Evolutionary conservation across 1,284 basidiomycete species (phyloP).

Genomic region (Apiotrichum veenhuisii): DNA sequence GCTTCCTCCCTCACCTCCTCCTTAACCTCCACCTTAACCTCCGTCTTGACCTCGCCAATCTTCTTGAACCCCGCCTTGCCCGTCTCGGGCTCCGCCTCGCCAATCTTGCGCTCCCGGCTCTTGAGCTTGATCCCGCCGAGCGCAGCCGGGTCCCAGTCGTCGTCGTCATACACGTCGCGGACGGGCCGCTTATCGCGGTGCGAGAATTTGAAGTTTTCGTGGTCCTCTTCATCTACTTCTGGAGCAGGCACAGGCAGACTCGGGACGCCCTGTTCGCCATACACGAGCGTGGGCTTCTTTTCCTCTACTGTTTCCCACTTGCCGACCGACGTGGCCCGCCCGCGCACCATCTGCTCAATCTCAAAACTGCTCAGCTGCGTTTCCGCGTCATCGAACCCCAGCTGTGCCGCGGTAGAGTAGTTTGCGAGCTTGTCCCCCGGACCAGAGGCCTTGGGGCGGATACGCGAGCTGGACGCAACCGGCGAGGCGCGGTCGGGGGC

Average conservation of each 20-base stretch:
- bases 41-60: constrained; percentile 10
- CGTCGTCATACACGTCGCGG: constrained; percentile 41
- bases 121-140: constrained; percentile 35
- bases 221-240: constrained; percentile 24
- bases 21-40: constrained; percentile 2
- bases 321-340: constrained; percentile 68
- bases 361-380: constrained; percentile 47
- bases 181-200: constrained; percentile 28
- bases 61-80: constrained; percentile 6
- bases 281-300: constrained; percentile 1
- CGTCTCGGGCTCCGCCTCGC: constrained; percentile 10
- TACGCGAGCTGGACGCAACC: not conserved
- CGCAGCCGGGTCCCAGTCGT: constrained; percentile 37
- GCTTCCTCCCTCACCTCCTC: not conserved
- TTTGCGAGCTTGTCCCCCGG: constrained; percentile 69
- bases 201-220: constrained; percentile 31
- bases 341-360: constrained; percentile 60
- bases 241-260: not conserved
- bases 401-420: constrained; percentile 78
- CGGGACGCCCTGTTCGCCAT: constrained; percentile 7
- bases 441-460: constrained; percentile 8
- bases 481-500: not conserved
- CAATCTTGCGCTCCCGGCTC: constrained; percentile 31
- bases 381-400: constrained; percentile 74
- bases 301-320: constrained; percentile 74